A percentile compares a stretch with the other conserved stretches of the same genome.
Conservation (phyloP, 106 monocot genomes). For the Dioscorea zingiberensis region DNA sequence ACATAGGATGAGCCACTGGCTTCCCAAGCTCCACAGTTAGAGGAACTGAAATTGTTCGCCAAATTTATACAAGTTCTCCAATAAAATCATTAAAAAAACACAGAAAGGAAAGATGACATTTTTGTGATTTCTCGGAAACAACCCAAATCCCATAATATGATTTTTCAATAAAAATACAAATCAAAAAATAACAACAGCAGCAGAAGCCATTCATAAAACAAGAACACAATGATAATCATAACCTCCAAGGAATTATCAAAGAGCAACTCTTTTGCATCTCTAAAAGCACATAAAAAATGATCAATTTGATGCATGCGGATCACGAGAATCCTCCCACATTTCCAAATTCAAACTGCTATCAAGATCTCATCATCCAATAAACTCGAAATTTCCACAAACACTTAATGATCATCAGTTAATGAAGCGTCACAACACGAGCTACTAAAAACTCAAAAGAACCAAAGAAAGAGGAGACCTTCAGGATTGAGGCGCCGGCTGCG, state of each 20-base stretch:
- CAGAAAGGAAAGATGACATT: background rate
- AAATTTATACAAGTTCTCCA: background rate
- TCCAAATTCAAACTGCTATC: background rate
- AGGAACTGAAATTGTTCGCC: slow-evolving; percentile 30
- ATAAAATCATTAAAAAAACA: background rate
- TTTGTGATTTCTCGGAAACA: background rate
- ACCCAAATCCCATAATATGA: background rate
- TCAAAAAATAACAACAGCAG: background rate
- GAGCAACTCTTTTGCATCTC: too few relatives aligned
- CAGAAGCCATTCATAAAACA: background rate
- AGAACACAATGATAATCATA: background rate
- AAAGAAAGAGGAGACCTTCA: slow-evolving; percentile 23
- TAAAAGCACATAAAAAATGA: too few relatives aligned
- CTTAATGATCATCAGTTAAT: background rate
- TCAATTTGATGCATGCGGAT: too few relatives aligned
- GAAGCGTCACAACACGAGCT: background rate
- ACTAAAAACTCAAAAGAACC: background rate
- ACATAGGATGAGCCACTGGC: slow-evolving; percentile 54
- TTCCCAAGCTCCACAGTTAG: slow-evolving; percentile 43
- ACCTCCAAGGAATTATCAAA: too few relatives aligned
- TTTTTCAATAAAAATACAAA: background rate
- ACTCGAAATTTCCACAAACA: background rate
- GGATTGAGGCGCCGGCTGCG: slow-evolving; percentile 36
- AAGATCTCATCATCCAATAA: background rate
- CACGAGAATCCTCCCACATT: background rate